These are phyloP conservation scores for Croton setiger DNA, from an alignment of 441 rosid genomes.

Conservation along the genomic window DNA sequence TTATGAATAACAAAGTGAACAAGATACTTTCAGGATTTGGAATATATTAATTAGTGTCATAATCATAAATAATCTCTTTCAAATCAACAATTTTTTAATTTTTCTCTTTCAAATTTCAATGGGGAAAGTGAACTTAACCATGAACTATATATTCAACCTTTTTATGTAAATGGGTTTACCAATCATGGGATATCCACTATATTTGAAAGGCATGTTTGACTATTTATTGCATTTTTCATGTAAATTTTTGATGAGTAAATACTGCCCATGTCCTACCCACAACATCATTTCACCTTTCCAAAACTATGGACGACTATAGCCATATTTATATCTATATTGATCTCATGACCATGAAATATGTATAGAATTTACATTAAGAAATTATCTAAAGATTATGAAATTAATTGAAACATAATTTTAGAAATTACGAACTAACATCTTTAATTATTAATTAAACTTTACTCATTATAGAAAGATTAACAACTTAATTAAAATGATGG, in stretches of 20 bases:
- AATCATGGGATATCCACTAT: constrained; percentile 12
- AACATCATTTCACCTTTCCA: background rate
- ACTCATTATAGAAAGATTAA: too few relatives aligned
- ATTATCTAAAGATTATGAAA: too few relatives aligned
- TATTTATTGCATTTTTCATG: background rate
- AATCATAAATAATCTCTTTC: background rate
- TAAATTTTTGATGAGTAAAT: background rate
- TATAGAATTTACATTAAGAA: too few relatives aligned
- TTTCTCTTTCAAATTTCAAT: background rate
- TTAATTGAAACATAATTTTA: too few relatives aligned
- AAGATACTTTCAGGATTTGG: constrained; percentile 11
- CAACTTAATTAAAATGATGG: background rate
- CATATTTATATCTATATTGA: too few relatives aligned
- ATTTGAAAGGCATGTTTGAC: constrained; percentile 12
- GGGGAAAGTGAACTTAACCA: constrained; percentile 6
- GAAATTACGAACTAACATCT: too few relatives aligned
- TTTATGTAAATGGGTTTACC: constrained; percentile 15
- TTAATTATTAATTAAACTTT: too few relatives aligned
- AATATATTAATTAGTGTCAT: background rate
- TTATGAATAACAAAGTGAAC: background rate
- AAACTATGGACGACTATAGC: too few relatives aligned
- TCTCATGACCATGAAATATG: too few relatives aligned
- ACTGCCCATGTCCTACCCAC: background rate
- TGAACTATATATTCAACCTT: constrained; percentile 1
- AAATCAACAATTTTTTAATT: background rate